A percentile compares a stretch with the other conserved stretches of the same genome.
Evolutionary conservation across 2,329 filamentous ascomycete genomes (phyloP).

Genomic region (Aspergillus spinulosporus): DNA sequence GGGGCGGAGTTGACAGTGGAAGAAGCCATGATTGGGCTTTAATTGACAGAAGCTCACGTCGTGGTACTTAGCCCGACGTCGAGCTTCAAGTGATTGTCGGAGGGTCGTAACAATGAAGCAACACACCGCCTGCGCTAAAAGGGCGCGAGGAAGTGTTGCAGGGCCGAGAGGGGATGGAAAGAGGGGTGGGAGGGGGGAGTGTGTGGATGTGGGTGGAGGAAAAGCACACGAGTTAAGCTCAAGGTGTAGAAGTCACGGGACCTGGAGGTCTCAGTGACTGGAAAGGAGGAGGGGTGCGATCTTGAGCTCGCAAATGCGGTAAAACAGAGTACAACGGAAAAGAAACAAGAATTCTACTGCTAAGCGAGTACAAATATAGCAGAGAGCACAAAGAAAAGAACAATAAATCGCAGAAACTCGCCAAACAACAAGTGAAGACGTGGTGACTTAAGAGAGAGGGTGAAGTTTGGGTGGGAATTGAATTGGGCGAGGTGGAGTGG

Average conservation of each 20-base stretch:
- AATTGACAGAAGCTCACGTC: slow-evolving; percentile 35
- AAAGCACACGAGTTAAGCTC: slow-evolving; percentile 16
- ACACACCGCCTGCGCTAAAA: slow-evolving; percentile 44
- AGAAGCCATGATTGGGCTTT: slow-evolving; percentile 43
- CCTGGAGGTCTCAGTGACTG: slow-evolving; percentile 8
- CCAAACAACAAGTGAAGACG: background rate
- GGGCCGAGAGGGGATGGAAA: slow-evolving; percentile 13
- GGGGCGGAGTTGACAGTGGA: slow-evolving; percentile 41
- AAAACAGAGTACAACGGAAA: background rate
- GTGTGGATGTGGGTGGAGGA: slow-evolving; percentile 15
- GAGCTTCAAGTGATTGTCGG: slow-evolving; percentile 28
- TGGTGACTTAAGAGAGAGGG: background rate
- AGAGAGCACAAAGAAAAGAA: slow-evolving; percentile 12
- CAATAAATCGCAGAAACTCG: slow-evolving; percentile 1
- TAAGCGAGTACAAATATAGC: slow-evolving; percentile 2
- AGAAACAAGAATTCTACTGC: background rate
- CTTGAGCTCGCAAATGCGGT: slow-evolving; percentile 13
- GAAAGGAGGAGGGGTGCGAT: slow-evolving; percentile 11
- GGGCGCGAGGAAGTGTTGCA: slow-evolving; percentile 16
- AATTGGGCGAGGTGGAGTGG: slow-evolving; percentile 6
- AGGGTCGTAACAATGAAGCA: slow-evolving; percentile 33
- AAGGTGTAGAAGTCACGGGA: slow-evolving; percentile 20
- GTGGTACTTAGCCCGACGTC: slow-evolving; percentile 39
- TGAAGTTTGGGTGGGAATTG: slow-evolving; percentile 12
- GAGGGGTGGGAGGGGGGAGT: slow-evolving; percentile 10